phyloP scores from a whole-genome alignment of 257 asterid species.

The Solanum neorickii region DNA sequence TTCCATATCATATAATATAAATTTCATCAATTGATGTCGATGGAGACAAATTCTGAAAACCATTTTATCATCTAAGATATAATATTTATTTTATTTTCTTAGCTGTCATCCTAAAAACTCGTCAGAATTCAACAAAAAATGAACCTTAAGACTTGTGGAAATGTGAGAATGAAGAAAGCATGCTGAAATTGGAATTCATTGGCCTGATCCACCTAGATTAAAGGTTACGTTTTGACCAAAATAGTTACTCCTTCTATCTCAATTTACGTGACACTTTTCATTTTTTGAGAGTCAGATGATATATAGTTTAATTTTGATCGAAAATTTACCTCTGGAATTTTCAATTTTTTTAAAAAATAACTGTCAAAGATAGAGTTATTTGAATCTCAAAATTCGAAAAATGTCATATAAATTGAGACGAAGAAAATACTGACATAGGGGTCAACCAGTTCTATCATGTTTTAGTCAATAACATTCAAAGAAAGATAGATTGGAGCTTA shows the following conservation, averaged over 20 bases:
- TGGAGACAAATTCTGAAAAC: background rate
- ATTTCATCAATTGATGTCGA: background rate
- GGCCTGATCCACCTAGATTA: background rate
- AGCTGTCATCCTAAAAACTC: background rate
- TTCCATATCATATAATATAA: background rate
- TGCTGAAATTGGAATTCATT: background rate
- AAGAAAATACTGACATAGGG: background rate
- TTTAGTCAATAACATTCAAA: background rate
- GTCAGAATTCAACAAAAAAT: background rate
- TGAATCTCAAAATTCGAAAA: too few relatives aligned
- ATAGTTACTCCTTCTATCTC: rapidly evolving
- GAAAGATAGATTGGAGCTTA: background rate
- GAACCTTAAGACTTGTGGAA: background rate
- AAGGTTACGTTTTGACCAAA: background rate
- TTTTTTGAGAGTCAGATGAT: background rate
- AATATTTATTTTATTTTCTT: background rate
- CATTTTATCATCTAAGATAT: background rate
- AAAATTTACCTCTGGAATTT: too few relatives aligned
- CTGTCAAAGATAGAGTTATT: rapidly evolving
- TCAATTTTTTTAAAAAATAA: too few relatives aligned
- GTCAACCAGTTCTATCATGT: background rate
- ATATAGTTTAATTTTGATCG: too few relatives aligned
- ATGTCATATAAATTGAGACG: too few relatives aligned
- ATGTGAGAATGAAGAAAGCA: background rate
- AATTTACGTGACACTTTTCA: rapidly evolving